Evolutionary conservation across 352 stramenopile species (phyloP).

Genomic region (Globisporangium nunn): DNA sequence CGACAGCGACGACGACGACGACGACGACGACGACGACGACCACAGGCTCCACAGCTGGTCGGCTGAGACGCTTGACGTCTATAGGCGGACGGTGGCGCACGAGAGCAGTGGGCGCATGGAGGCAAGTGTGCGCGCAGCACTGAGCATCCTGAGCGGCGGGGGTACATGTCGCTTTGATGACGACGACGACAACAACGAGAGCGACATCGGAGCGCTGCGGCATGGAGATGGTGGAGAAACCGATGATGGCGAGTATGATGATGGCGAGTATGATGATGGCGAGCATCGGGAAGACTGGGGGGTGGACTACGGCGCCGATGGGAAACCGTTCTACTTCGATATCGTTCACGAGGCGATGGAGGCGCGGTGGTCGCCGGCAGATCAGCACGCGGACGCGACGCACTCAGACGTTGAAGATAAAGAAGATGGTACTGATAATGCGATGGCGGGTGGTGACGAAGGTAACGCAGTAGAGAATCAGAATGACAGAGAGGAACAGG

Average conservation of each 20-base stretch:
- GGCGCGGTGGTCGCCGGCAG: constrained; percentile 5
- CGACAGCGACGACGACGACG: not conserved
- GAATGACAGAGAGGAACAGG: not conserved
- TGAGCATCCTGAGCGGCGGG: constrained; percentile 42
- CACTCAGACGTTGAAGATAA: not conserved
- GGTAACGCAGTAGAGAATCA: not conserved
- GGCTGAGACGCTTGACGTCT: too few relatives aligned
- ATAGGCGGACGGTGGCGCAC: constrained; percentile 1
- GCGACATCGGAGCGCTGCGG: constrained; percentile 4
- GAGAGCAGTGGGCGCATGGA: constrained; percentile 37
- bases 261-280: constrained; percentile 6
- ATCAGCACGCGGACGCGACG: constrained; percentile 3
- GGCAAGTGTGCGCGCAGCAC: constrained; percentile 35
- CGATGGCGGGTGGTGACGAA: not conserved
- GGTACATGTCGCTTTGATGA: constrained; percentile 1
- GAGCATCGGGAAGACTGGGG: constrained; percentile 6
- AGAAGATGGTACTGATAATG: not conserved
- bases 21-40: not conserved
- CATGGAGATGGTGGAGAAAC: too few relatives aligned
- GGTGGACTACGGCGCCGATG: constrained; percentile 7
- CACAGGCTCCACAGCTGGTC: constrained; percentile 1
- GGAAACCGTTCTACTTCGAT: constrained; percentile 13
- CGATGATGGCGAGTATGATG: constrained; percentile 8
- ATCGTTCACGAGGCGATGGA: constrained; percentile 22
- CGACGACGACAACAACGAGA: constrained; percentile 3